Conservation (phyloP, 2,329 filamentous ascomycete genomes). For the Scedosporium aurantiacum region DNA sequence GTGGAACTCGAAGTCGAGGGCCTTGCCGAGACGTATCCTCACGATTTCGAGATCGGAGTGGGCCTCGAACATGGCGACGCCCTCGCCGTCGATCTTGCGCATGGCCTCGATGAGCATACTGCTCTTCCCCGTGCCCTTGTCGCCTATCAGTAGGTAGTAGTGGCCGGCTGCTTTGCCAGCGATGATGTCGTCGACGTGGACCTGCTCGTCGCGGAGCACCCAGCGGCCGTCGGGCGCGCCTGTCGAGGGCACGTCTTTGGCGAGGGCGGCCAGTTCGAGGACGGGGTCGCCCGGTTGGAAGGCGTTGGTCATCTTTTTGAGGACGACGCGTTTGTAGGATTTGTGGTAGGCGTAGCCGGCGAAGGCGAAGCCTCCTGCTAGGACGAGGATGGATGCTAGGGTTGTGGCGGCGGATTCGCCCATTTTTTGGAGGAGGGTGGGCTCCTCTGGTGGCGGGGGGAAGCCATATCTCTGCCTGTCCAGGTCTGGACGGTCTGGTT, state of each 20-base stretch:
- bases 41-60: conserved; percentile 95
- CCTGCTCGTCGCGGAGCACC: conserved; percentile 76
- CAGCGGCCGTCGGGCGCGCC: conserved; percentile 49
- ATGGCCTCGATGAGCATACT: conserved; percentile 94
- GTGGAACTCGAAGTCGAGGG: conserved; percentile 91
- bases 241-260: conserved; percentile 40
- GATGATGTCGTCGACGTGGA: conserved; percentile 71
- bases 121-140: conserved; percentile 94
- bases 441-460: conserved; percentile 13
- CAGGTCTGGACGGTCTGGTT: background rate
- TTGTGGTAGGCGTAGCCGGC: conserved; percentile 72
- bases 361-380: conserved; percentile 52
- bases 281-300: conserved; percentile 89
- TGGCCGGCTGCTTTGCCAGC: conserved; percentile 62
- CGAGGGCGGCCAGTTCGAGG: conserved; percentile 63
- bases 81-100: conserved; percentile 81
- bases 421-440: conserved; percentile 47
- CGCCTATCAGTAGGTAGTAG: conserved; percentile 85
- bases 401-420: conserved; percentile 65
- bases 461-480: background rate
- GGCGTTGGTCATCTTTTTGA: conserved; percentile 86
- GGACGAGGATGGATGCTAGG: conserved; percentile 60
- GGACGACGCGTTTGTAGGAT: conserved; percentile 78
- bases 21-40: conserved; percentile 81
- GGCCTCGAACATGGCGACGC: conserved; percentile 90